Conservation (phyloP, 2,329 filamentous ascomycete species). For the Eurotiales sp. region DNA sequence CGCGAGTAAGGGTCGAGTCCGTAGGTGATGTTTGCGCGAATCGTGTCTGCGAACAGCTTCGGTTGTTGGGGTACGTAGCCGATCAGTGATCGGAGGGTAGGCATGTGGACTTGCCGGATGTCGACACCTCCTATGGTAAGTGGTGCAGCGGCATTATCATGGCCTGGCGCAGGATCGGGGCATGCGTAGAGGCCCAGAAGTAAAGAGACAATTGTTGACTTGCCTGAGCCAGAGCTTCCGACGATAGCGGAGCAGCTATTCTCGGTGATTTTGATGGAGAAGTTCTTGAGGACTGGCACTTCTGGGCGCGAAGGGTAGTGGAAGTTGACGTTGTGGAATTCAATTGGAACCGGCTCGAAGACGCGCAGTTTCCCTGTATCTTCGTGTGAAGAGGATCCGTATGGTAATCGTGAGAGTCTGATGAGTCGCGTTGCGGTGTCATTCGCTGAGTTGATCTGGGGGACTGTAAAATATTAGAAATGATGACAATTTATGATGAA, state of each 20-base stretch:
- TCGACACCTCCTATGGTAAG: conserved; percentile 54
- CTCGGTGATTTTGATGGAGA: conserved; percentile 63
- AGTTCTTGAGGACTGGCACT: conserved; percentile 54
- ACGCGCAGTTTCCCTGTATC: conserved; percentile 46
- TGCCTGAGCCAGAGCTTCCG: conserved; percentile 82
- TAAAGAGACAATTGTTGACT: conserved; percentile 76
- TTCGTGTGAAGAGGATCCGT: conserved; percentile 54
- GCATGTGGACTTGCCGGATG: conserved; percentile 57
- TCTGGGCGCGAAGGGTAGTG: conserved; percentile 61
- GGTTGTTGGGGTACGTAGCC: conserved; percentile 61
- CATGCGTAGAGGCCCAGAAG: conserved; percentile 66
- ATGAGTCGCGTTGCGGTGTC: conserved; percentile 71
- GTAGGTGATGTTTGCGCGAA: conserved; percentile 64
- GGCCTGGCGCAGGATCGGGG: neutral
- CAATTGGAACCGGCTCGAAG: conserved; percentile 47
- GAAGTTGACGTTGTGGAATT: conserved; percentile 64
- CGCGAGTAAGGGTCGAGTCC: conserved; percentile 59
- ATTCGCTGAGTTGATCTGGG: conserved; percentile 72
- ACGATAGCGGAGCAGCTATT: conserved; percentile 73
- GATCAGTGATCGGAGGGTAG: conserved; percentile 57
- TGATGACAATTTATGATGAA: neutral
- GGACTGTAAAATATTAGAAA: conserved; percentile 47
- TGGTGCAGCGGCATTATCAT: conserved; percentile 25
- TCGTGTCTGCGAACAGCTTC: conserved; percentile 52
- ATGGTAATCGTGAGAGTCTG: conserved; percentile 61